These are phyloP conservation scores for Yarrowia galli DNA, from an alignment of 1,139 yeast genomes.

Conservation along the genomic window DNA sequence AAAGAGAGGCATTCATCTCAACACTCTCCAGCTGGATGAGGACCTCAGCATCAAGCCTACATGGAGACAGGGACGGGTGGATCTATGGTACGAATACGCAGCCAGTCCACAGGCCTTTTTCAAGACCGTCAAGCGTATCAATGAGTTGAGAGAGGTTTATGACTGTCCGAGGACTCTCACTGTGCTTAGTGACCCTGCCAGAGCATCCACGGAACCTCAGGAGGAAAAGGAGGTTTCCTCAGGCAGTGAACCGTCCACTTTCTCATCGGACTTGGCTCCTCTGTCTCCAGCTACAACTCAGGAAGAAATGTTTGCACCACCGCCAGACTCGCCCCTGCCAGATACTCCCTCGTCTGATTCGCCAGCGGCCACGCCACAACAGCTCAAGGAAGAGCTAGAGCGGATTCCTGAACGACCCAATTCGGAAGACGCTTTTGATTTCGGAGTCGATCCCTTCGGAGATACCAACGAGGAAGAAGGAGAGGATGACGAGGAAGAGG, in stretches of 20 bases:
- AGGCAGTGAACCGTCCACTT: conserved; percentile 12
- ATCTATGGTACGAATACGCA: conserved; percentile 14
- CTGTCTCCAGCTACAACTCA: background rate
- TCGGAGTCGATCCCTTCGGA: background rate
- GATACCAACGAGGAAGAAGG: background rate
- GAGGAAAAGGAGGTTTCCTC: background rate
- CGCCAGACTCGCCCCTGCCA: conserved; percentile 10
- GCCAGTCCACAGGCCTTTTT: conserved; percentile 22
- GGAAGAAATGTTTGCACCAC: conserved; percentile 9
- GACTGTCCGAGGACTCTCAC: conserved; percentile 1
- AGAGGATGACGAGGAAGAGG: background rate
- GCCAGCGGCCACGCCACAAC: background rate
- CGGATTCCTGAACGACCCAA: background rate
- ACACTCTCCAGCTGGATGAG: conserved; percentile 20
- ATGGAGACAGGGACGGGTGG: conserved; percentile 11
- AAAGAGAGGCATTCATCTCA: conserved; percentile 5
- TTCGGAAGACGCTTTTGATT: conserved; percentile 10
- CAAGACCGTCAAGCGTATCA: conserved; percentile 13
- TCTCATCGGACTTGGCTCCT: background rate
- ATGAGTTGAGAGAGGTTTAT: background rate
- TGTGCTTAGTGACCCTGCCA: background rate
- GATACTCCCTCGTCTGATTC: background rate
- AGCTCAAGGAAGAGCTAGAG: background rate
- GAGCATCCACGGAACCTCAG: background rate
- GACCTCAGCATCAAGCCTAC: conserved; percentile 26